Evolutionary conservation across 768 basidiomycete species (phyloP).

Genomic region (Postia placenta): DNA sequence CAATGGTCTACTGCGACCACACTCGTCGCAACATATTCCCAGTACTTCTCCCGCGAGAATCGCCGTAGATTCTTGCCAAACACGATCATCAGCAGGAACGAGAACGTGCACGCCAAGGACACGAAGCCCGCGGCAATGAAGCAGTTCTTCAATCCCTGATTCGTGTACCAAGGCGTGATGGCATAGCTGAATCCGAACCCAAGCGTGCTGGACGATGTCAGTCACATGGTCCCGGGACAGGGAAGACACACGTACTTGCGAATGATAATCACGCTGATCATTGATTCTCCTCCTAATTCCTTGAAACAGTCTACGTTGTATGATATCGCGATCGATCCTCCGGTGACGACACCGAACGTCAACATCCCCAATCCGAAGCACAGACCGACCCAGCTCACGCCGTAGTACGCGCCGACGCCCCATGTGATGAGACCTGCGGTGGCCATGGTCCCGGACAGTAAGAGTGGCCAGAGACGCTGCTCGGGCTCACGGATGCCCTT

Average conservation of each 20-base stretch:
- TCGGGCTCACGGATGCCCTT: constrained; percentile 17
- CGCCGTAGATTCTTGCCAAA: neutral
- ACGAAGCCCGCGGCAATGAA: neutral
- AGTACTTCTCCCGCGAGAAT: neutral
- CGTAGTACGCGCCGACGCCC: neutral
- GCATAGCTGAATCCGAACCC: neutral
- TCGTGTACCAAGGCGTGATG: neutral
- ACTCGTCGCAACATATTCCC: neutral
- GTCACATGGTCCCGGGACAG: neutral
- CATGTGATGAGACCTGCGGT: constrained; percentile 12
- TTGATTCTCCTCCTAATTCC: neutral
- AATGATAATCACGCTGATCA: neutral
- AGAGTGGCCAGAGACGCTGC: constrained; percentile 20
- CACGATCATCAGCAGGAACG: neutral
- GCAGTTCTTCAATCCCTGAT: neutral
- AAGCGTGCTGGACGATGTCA: neutral
- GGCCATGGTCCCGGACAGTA: constrained; percentile 14
- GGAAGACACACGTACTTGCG: neutral
- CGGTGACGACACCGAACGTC: neutral
- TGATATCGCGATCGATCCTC: neutral
- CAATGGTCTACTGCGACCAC: no score
- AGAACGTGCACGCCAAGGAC: neutral
- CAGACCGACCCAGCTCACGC: neutral
- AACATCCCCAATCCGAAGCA: neutral
- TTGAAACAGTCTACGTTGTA: neutral